Evolutionary conservation across 371 early-diverging fungal species (phyloP).

Genomic region (Mucor irregularis): DNA sequence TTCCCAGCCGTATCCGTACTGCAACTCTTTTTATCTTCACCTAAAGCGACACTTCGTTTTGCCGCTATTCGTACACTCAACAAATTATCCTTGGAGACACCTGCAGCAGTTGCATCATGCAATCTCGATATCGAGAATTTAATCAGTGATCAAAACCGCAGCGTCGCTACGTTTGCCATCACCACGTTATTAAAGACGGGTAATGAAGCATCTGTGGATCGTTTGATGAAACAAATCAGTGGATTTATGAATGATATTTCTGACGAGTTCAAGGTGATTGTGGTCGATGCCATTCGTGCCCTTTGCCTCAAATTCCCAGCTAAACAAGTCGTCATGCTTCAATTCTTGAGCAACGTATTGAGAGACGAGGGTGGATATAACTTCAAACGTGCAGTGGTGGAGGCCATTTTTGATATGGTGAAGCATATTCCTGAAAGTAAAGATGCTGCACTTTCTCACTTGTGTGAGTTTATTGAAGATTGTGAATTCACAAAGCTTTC

Average conservation of each 20-base stretch:
- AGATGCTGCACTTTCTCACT: constrained; percentile 90
- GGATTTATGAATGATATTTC: constrained; percentile 97
- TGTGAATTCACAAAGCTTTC: constrained; percentile 97
- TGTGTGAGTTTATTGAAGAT: constrained; percentile 99
- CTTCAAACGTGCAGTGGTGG: constrained; percentile 94
- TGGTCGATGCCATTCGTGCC: constrained; percentile 96
- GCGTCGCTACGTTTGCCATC: constrained; percentile 98
- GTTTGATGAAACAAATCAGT: constrained; percentile 97
- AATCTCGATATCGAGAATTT: constrained; percentile 97
- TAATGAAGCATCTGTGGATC: constrained; percentile 95
- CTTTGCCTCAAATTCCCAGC: constrained; percentile 96
- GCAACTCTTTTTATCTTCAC: constrained; percentile 90
- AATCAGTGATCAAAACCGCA: constrained; percentile 94
- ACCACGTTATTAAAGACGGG: constrained; percentile 98
- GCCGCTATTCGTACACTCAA: constrained; percentile 96
- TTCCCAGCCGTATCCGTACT: constrained; percentile 91
- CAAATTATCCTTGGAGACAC: constrained; percentile 84
- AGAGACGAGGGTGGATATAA: constrained; percentile 98
- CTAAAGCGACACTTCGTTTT: constrained; percentile 92
- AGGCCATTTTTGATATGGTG: constrained; percentile 96
- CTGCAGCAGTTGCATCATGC: constrained; percentile 91
- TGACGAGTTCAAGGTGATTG: constrained; percentile 97
- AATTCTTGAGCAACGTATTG: constrained; percentile 88
- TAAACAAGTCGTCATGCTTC: constrained; percentile 92
- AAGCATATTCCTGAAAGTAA: constrained; percentile 90